phyloP scores from a whole-genome alignment of 2,329 filamentous ascomycete species.

The Aspergillus texensis region DNA sequence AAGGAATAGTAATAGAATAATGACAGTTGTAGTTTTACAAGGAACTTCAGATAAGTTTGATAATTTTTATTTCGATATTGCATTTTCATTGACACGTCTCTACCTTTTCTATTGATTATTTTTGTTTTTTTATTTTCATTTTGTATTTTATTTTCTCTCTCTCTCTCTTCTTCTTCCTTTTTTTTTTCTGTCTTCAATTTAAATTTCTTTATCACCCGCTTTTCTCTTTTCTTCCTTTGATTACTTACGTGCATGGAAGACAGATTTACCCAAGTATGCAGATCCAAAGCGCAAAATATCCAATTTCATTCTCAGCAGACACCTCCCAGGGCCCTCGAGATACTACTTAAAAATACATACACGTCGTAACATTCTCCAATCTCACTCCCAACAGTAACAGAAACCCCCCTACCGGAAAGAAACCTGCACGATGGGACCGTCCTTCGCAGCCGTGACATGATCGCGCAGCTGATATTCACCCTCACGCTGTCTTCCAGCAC shows the following conservation, averaged over 20 bases:
- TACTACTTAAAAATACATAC: not conserved
- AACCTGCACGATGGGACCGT: constrained; percentile 3
- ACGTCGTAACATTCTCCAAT: not conserved
- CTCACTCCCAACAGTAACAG: not conserved
- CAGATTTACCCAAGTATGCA: not conserved
- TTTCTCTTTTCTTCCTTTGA: too few species aligned
- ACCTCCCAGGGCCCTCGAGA: not conserved
- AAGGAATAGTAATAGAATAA: not conserved
- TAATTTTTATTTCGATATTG: too few species aligned
- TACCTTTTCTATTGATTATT: too few species aligned
- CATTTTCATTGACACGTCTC: too few species aligned
- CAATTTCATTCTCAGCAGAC: not conserved
- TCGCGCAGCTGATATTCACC: constrained; percentile 12
- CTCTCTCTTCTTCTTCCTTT: too few species aligned
- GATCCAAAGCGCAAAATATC: not conserved
- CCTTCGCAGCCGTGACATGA: constrained; percentile 11
- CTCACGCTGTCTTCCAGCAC: not conserved
- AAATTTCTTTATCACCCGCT: too few species aligned
- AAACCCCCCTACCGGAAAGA: not conserved
- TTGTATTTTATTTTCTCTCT: too few species aligned
- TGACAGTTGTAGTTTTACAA: too few species aligned
- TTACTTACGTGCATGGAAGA: too few species aligned
- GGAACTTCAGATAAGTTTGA: too few species aligned
- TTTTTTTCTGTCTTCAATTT: not conserved
- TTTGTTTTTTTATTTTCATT: too few species aligned